Evolutionary conservation across 2,329 filamentous ascomycete species (phyloP), one percentile per base, ranked within the genome.

Genomic region (Penicillium sp.): DNA sequence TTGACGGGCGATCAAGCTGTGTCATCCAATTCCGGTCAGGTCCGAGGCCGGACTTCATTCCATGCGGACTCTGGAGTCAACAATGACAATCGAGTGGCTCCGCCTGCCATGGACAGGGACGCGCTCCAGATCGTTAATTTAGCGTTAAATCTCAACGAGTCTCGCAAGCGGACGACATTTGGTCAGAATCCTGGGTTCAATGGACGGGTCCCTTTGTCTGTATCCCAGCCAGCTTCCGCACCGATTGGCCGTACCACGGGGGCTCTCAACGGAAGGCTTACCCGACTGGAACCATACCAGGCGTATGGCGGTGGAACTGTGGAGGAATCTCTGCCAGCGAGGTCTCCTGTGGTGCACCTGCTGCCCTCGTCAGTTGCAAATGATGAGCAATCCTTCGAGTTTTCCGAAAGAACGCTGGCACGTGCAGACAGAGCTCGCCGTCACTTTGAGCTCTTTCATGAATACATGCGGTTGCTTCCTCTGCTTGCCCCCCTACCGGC

Each of bases 61-160:
- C 53, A 51, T 36, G 42, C 48, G 24, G 52, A 54, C 32, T 43
- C 42, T 9, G 39, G 46, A 24, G 35, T 44, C 26, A 33, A 53
- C 18, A 41, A 49, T 26, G 36, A 50, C 9, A 45, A 47, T 24
- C 56, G 54, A 46, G 42, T 58, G 24, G 27, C 36, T 38, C 52
- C 63, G 13, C 45, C 62, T 40, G 74, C 69, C 5, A 63, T 86
- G 18, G 82, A 89, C 59, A 77, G 86, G 50, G 90, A 96, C 61
- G 86, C 90, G 6, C 82, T 85, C 4, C 88, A 95, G 67, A 94
- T 97, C 54, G 89, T 97, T 37, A 90, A 90, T 61, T 87, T 97
- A 80, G 91, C 91, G 1, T 71, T 97, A 58, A 93, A 85, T 55
- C 71, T 97, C 43, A 95, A 87, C 72, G 89, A 96, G 67, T 61